Evolutionary conservation across 2,329 filamentous ascomycete genomes (phyloP).

Genomic region (Calonectria multiphialidica): DNA sequence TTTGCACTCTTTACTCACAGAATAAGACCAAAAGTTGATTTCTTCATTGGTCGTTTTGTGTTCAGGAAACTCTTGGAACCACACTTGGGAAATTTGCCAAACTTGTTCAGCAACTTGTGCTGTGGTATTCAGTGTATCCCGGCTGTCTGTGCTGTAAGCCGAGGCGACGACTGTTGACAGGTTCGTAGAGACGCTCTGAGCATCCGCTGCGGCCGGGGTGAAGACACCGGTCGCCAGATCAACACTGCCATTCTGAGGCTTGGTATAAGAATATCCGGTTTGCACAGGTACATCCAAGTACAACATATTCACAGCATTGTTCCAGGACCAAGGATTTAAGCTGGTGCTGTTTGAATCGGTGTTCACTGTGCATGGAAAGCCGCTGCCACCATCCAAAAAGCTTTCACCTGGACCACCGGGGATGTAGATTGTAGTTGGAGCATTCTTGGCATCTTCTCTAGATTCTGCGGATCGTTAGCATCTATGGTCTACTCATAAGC

Average conservation of each 20-base stretch:
- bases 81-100: slow-evolving; percentile 73
- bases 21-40: slow-evolving; percentile 74
- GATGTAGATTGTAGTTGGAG: slow-evolving; percentile 64
- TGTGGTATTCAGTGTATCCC: slow-evolving; percentile 57
- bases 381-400: slow-evolving; percentile 70
- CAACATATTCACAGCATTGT: slow-evolving; percentile 60
- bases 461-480: slow-evolving; percentile 38
- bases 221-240: slow-evolving; percentile 55
- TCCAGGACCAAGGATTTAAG: slow-evolving; percentile 71
- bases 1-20: slow-evolving; percentile 38
- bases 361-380: slow-evolving; percentile 62
- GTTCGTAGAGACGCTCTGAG: slow-evolving; percentile 19
- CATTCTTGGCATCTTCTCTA: slow-evolving; percentile 42
- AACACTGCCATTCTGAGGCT: slow-evolving; percentile 64
- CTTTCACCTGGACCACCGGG: slow-evolving; percentile 73
- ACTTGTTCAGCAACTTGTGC: slow-evolving; percentile 64
- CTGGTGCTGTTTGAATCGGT: slow-evolving; percentile 64
- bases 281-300: slow-evolving; percentile 72
- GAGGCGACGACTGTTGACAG: slow-evolving; percentile 32
- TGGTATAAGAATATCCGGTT: slow-evolving; percentile 69
- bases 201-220: slow-evolving; percentile 9
- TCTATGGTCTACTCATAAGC: too few relatives aligned
- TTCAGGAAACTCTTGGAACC: slow-evolving; percentile 66
- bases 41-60: slow-evolving; percentile 63
- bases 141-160: neutral